Evolutionary conservation across 2,329 filamentous ascomycete genomes (phyloP).

Genomic region (Scopulariopsis brevicaulis): DNA sequence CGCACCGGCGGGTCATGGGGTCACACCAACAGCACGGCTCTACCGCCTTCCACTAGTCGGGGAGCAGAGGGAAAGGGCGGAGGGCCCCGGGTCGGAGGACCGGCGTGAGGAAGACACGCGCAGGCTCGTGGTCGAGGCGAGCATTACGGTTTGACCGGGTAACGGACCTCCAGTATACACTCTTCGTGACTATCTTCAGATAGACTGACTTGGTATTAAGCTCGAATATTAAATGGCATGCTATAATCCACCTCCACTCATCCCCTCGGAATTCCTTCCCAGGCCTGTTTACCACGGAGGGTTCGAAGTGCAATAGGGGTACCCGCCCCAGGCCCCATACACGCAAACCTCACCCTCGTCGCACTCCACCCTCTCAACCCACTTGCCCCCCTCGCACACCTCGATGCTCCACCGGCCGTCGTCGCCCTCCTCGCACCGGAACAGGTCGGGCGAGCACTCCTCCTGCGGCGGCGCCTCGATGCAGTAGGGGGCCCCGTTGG

Average conservation of each 20-base stretch:
- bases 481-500: conserved; percentile 7
- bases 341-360: conserved; percentile 3
- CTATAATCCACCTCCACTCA: background rate
- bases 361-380: conserved; percentile 1
- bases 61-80: too few relatives aligned
- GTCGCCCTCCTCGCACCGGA: conserved; percentile 3
- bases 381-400: conserved; percentile 2
- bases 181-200: background rate
- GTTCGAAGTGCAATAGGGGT: conserved; percentile 5
- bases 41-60: too few relatives aligned
- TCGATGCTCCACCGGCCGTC: conserved; percentile 5
- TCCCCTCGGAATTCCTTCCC: background rate
- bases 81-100: too few relatives aligned
- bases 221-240: background rate
- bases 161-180: background rate
- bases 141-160: too few relatives aligned
- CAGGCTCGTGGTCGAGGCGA: too few relatives aligned
- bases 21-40: too few relatives aligned
- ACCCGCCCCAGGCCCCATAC: conserved; percentile 5
- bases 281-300: background rate
- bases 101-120: too few relatives aligned
- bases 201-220: background rate
- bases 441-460: conserved; percentile 2
- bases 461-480: background rate
- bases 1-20: too few relatives aligned